A percentile compares a stretch with the other conserved stretches of the same genome.
These are phyloP conservation scores for Maudiozyma turicensis DNA, from an alignment of 805 yeast species.

Conservation along the genomic window DNA sequence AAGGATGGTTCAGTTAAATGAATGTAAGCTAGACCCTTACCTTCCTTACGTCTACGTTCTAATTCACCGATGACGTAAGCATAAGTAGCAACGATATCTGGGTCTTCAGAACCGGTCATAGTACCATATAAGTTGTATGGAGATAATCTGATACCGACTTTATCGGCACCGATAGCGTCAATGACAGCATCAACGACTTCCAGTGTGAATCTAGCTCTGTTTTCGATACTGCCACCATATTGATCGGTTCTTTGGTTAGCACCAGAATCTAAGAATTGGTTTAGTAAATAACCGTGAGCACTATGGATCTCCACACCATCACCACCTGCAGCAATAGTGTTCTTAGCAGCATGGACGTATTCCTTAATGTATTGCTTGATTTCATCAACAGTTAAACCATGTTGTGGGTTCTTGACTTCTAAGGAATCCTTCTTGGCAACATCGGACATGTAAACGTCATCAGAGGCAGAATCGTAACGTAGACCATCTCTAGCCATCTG, in stretches of 20 bases:
- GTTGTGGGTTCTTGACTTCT: conserved; percentile 24
- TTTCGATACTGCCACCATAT: conserved; percentile 44
- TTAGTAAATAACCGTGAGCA: conserved; percentile 57
- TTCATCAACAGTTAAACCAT: conserved; percentile 23
- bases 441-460: conserved; percentile 27
- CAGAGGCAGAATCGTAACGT: conserved; percentile 33
- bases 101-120: conserved; percentile 29
- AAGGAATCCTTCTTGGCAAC: conserved; percentile 27
- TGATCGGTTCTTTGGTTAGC: conserved; percentile 39
- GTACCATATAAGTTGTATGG: conserved; percentile 35
- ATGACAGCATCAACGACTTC: conserved; percentile 42
- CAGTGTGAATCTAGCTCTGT: conserved; percentile 35
- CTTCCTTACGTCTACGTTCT: conserved; percentile 29
- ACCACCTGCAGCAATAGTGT: conserved; percentile 28
- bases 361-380: conserved; percentile 33
- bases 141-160: conserved; percentile 38
- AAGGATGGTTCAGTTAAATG: conserved; percentile 39
- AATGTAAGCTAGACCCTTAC: conserved; percentile 33
- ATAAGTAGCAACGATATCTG: conserved; percentile 30
- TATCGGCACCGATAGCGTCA: conserved; percentile 42
- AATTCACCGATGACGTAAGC: conserved; percentile 34
- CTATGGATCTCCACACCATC: conserved; percentile 60
- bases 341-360: conserved; percentile 37
- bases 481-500: conserved; percentile 28
- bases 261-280: conserved; percentile 42